These are phyloP conservation scores for Xylariaceae sp. DNA, from an alignment of 2,329 filamentous ascomycete genomes.

Conservation along the genomic window DNA sequence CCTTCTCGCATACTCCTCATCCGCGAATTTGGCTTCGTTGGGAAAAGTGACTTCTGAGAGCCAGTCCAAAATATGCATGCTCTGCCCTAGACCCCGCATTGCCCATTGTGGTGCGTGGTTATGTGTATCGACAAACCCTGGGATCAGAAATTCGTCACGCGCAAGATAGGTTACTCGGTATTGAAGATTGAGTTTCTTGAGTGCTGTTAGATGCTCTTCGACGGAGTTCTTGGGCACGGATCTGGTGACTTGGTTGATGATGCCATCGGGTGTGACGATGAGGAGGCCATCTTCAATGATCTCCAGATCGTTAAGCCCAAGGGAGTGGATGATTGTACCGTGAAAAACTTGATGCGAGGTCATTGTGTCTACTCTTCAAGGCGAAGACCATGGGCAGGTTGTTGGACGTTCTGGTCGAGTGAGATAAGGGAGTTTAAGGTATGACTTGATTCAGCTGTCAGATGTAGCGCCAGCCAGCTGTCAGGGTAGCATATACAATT, in stretches of 20 bases:
- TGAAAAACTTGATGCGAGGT: constrained; percentile 30
- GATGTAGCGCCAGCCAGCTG: no score
- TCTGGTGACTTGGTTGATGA: constrained; percentile 24
- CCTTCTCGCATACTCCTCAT: constrained; percentile 47
- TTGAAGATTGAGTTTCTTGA: constrained; percentile 10
- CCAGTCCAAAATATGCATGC: constrained; percentile 59
- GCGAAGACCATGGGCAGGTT: no score
- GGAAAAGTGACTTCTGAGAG: constrained; percentile 61
- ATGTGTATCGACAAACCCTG: constrained; percentile 63
- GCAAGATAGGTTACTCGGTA: constrained; percentile 30
- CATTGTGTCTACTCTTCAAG: constrained; percentile 9
- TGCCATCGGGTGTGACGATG: constrained; percentile 24
- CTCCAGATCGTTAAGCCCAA: constrained; percentile 28
- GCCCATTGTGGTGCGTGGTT: constrained; percentile 61
- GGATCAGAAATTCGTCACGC: constrained; percentile 50
- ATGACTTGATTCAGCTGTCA: no score
- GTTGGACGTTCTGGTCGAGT: no score
- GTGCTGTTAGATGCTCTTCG: constrained; percentile 8
- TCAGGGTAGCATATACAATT: no score
- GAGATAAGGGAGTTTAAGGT: no score
- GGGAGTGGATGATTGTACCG: constrained; percentile 41
- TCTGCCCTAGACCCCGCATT: constrained; percentile 45
- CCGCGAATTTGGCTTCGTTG: constrained; percentile 57
- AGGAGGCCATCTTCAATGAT: constrained; percentile 38
- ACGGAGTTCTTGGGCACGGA: constrained; percentile 15